phyloP scores from a whole-genome alignment of 306 rosid species.

The Purshia tridentata region DNA sequence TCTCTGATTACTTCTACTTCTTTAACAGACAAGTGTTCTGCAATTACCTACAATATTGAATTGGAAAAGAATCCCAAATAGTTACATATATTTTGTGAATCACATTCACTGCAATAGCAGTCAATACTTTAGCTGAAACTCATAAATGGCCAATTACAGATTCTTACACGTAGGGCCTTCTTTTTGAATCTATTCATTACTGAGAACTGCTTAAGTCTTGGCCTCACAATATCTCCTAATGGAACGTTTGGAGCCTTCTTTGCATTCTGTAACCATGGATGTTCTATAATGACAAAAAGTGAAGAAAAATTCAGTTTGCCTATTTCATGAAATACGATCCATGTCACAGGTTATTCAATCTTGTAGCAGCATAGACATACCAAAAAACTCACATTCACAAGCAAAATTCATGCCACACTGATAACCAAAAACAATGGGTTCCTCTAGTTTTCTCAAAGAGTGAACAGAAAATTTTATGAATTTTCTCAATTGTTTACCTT shows the following conservation, averaged over 20 bases:
- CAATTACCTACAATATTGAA: conserved; percentile 72
- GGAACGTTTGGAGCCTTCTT: conserved; percentile 97
- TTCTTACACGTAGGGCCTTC: conserved; percentile 90
- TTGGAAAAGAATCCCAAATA: conserved; percentile 20
- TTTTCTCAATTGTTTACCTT: not conserved
- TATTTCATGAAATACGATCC: not conserved
- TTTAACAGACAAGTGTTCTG: conserved; percentile 90
- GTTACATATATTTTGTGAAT: not conserved
- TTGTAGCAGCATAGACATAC: not conserved
- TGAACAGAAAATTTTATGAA: not conserved
- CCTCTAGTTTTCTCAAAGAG: not conserved
- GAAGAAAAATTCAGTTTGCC: not conserved
- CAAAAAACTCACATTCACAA: not conserved
- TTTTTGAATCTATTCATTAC: conserved; percentile 98
- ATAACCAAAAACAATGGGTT: not conserved
- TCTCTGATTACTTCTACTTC: conserved; percentile 98
- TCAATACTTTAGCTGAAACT: conserved; percentile 25
- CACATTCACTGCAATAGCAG: conserved; percentile 7
- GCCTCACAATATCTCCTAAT: conserved; percentile 89
- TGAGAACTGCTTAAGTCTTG: conserved; percentile 95
- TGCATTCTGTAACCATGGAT: conserved; percentile 95
- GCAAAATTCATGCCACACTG: not conserved
- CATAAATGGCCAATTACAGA: conserved; percentile 28
- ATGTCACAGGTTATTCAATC: conserved; percentile 17
- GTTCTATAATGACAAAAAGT: conserved; percentile 55